Conservation (phyloP, 2,329 filamentous ascomycete genomes). For the Fusarium miscanthi region DNA sequence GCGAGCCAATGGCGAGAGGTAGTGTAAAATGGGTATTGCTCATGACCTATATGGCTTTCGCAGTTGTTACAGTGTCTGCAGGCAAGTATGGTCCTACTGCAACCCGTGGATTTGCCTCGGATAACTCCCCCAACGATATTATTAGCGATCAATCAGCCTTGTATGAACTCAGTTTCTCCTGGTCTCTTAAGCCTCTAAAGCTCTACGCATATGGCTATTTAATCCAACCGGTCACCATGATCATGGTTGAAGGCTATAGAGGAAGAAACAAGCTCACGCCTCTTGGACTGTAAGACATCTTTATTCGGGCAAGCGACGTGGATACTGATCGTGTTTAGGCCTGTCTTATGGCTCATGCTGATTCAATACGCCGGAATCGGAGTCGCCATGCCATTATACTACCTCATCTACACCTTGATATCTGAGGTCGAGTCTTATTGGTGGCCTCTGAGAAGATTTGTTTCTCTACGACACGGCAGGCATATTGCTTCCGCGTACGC, state of each 20-base stretch:
- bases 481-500: neutral
- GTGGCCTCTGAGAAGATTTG: neutral
- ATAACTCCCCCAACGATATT: neutral
- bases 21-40: neutral
- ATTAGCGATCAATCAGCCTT: neutral
- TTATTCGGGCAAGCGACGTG: accelerated
- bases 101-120: accelerated
- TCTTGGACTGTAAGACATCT: neutral
- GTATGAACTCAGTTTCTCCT: neutral
- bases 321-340: neutral
- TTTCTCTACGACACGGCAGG: neutral
- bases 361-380: neutral
- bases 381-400: neutral
- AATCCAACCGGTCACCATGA: neutral
- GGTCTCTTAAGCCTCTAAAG: accelerated
- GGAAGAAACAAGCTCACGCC: neutral
- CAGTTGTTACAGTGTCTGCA: neutral
- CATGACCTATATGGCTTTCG: neutral
- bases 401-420: neutral
- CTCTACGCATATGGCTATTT: neutral
- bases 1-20: neutral
- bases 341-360: neutral
- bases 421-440: neutral
- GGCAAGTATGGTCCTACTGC: accelerated
- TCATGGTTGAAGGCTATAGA: neutral